Evolutionary conservation across 495 filamentous ascomycete species (phyloP).

Genomic region (Hyaloscypha finlandica): DNA sequence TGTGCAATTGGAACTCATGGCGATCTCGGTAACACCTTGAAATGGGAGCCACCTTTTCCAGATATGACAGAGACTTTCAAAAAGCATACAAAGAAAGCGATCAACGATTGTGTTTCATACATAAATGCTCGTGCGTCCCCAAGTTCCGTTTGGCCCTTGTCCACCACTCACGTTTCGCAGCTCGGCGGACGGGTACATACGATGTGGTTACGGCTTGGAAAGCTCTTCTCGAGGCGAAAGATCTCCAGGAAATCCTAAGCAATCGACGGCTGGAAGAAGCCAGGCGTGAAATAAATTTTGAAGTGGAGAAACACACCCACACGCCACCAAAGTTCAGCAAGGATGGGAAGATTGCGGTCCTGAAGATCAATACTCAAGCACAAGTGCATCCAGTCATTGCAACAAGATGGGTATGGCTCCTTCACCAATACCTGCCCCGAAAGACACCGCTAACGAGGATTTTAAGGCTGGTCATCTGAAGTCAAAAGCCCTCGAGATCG

Average conservation of each 20-base stretch:
- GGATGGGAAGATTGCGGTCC: conserved; percentile 57
- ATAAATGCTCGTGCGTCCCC: conserved; percentile 48
- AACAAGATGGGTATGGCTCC: conserved; percentile 47
- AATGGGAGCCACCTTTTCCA: conserved; percentile 60
- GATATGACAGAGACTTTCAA: conserved; percentile 58
- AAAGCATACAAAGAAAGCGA: conserved; percentile 53
- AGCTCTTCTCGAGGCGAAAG: conserved; percentile 40
- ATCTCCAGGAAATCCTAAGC: conserved; percentile 47
- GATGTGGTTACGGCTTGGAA: conserved; percentile 57
- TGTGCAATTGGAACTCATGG: conserved; percentile 60
- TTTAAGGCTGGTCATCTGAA: conserved; percentile 45
- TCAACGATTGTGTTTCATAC: conserved; percentile 56
- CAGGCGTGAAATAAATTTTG: conserved; percentile 51
- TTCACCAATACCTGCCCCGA: too few species aligned
- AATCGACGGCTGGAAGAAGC: conserved; percentile 47
- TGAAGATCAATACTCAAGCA: conserved; percentile 52
- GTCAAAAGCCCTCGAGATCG: conserved; percentile 51
- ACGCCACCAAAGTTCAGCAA: conserved; percentile 56
- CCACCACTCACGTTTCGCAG: conserved; percentile 23
- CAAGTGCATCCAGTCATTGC: conserved; percentile 63
- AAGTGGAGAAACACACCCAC: conserved; percentile 55
- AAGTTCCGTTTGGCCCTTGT: not conserved
- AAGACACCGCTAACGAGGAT: conserved; percentile 2
- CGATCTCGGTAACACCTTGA: conserved; percentile 58
- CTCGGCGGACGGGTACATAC: conserved; percentile 54